These are phyloP conservation scores for Taphrina communis DNA, from an alignment of 1,139 yeast species.

Conservation along the genomic window DNA sequence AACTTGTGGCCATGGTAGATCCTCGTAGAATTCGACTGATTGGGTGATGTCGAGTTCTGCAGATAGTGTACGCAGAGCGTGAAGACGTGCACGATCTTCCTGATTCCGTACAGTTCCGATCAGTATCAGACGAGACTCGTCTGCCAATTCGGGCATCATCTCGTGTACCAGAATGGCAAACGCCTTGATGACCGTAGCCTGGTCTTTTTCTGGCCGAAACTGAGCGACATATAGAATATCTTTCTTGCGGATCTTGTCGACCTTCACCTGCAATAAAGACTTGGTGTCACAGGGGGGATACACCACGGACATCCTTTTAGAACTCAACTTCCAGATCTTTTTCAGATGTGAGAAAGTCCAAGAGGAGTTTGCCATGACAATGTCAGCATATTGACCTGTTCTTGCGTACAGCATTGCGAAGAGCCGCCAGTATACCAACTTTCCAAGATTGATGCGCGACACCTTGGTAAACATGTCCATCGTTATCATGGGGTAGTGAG, in stretches of 20 bases:
- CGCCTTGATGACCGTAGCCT: conserved; percentile 67
- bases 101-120: conserved; percentile 83
- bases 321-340: conserved; percentile 48
- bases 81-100: conserved; percentile 68
- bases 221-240: conserved; percentile 82
- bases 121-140: conserved; percentile 61
- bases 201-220: conserved; percentile 95
- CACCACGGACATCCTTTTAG: conserved; percentile 56
- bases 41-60: conserved; percentile 59
- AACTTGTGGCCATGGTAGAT: conserved; percentile 73
- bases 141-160: conserved; percentile 35
- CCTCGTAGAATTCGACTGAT: conserved; percentile 70
- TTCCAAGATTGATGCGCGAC: conserved; percentile 48
- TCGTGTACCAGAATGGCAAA: conserved; percentile 60
- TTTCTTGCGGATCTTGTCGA: conserved; percentile 56
- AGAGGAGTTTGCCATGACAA: conserved; percentile 80
- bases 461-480: conserved; percentile 70
- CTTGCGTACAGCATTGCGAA: conserved; percentile 61
- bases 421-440: conserved; percentile 75
- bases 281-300: conserved; percentile 90
- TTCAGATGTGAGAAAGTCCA: conserved; percentile 85
- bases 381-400: conserved; percentile 69
- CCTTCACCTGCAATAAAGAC: conserved; percentile 52
- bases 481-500: conserved; percentile 92
- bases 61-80: conserved; percentile 58